Evolutionary conservation across 257 asterid genomes (phyloP).

Genomic region (Rubia yunnanensis): DNA sequence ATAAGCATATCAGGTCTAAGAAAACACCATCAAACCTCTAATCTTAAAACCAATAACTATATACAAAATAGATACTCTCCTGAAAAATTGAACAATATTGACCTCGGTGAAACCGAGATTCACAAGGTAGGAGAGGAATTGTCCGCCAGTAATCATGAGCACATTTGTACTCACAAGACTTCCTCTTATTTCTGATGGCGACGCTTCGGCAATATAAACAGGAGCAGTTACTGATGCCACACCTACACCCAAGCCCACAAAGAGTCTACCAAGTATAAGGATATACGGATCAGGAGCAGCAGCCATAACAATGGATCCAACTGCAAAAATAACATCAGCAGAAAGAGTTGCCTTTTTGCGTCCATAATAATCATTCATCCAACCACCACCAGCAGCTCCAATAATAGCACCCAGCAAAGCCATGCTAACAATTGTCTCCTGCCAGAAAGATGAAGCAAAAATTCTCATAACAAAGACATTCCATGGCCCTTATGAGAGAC

Average conservation of each 20-base stretch:
- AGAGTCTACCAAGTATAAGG: conserved; percentile 73
- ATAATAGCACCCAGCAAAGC: conserved; percentile 89
- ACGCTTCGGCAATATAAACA: conserved; percentile 85
- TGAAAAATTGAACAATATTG: conserved; percentile 17
- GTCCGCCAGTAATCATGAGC: conserved; percentile 97
- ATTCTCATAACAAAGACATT: not conserved
- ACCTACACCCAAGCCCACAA: conserved; percentile 86
- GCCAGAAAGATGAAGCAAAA: conserved; percentile 12
- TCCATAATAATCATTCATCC: conserved; percentile 80
- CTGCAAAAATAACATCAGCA: conserved; percentile 74
- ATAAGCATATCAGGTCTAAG: not conserved
- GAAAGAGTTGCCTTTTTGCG: conserved; percentile 85
- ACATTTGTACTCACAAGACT: conserved; percentile 95
- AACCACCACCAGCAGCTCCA: conserved; percentile 89
- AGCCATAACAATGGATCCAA: conserved; percentile 83
- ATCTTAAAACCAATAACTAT: not conserved
- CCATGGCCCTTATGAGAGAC: not conserved
- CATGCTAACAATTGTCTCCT: conserved; percentile 99
- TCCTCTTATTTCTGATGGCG: conserved; percentile 92
- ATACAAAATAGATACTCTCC: not conserved
- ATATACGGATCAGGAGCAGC: conserved; percentile 71
- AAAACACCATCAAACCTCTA: not conserved
- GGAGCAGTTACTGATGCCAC: conserved; percentile 98
- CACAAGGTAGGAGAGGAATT: conserved; percentile 88
- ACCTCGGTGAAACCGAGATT: conserved; percentile 96